Evolutionary conservation across 495 filamentous ascomycete species (phyloP).

Genomic region (Penicillium longicatenatum): DNA sequence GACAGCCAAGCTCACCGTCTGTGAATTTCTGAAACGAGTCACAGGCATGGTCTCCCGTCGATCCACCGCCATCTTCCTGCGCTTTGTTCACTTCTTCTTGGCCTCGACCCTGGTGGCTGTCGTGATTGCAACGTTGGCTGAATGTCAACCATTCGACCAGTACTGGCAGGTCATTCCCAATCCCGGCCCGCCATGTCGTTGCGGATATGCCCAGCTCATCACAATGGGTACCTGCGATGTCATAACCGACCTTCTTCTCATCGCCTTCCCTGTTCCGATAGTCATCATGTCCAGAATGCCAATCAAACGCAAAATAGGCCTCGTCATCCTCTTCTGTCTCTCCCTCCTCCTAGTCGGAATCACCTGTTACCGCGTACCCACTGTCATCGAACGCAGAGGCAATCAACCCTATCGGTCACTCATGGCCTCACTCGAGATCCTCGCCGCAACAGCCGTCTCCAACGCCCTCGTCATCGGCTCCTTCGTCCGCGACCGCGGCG

Average conservation of each 20-base stretch:
- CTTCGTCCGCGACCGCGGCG: slow-evolving; percentile 75
- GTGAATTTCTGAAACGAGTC: slow-evolving; percentile 86
- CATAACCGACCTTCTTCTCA: slow-evolving; percentile 82
- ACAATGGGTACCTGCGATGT: slow-evolving; percentile 87
- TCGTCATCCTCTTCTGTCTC: slow-evolving; percentile 78
- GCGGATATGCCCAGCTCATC: slow-evolving; percentile 80
- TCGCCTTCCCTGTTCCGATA: slow-evolving; percentile 86
- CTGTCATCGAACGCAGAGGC: slow-evolving; percentile 62
- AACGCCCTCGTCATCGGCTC: slow-evolving; percentile 80
- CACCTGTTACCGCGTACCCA: slow-evolving; percentile 75
- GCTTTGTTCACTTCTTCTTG: slow-evolving; percentile 73
- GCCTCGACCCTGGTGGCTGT: slow-evolving; percentile 74
- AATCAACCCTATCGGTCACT: slow-evolving; percentile 76
- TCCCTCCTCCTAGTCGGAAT: slow-evolving; percentile 74
- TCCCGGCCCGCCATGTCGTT: slow-evolving; percentile 80
- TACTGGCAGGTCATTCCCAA: slow-evolving; percentile 94
- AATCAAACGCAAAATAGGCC: slow-evolving; percentile 62
- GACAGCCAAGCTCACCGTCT: slow-evolving; percentile 87
- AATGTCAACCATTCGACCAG: slow-evolving; percentile 81
- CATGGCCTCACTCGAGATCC: slow-evolving; percentile 73
- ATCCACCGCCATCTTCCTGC: slow-evolving; percentile 66
- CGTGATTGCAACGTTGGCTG: slow-evolving; percentile 75
- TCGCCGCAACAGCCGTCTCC: slow-evolving; percentile 74
- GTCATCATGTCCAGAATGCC: slow-evolving; percentile 74
- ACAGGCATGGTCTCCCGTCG: slow-evolving; percentile 66